Conservation (phyloP, 331 rosid species). For the Quercus lobata region DNA sequence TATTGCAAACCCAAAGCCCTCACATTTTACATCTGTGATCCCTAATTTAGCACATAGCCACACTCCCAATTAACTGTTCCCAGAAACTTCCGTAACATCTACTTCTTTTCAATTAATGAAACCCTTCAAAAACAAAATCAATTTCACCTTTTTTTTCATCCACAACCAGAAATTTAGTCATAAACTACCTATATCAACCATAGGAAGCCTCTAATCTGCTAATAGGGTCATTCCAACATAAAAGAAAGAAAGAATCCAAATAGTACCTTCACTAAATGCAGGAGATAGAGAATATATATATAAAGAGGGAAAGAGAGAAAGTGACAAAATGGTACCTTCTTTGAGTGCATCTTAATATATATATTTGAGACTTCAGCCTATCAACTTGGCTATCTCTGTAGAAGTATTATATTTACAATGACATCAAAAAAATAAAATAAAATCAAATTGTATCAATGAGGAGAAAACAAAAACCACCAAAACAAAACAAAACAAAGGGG, state of each 20-base stretch:
- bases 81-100: not conserved
- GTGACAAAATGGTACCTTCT: conserved; percentile 52
- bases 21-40: not conserved
- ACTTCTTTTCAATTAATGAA: not conserved
- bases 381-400: conserved; percentile 76
- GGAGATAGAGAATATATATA: not conserved
- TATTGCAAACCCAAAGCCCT: not conserved
- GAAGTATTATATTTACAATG: conserved; percentile 14
- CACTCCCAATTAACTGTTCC: not conserved
- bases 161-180: not conserved
- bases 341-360: conserved; percentile 85
- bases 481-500: too few species aligned
- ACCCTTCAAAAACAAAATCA: not conserved
- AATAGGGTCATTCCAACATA: not conserved
- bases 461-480: too few species aligned
- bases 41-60: not conserved
- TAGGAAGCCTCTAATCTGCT: not conserved
- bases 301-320: not conserved
- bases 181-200: not conserved
- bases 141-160: not conserved
- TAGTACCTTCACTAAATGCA: not conserved
- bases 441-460: too few species aligned
- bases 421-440: not conserved
- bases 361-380: conserved; percentile 68
- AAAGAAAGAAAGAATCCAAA: not conserved